Evolutionary conservation across 208 protist species (phyloP).

Genomic region (Leishmania tarentolae): DNA sequence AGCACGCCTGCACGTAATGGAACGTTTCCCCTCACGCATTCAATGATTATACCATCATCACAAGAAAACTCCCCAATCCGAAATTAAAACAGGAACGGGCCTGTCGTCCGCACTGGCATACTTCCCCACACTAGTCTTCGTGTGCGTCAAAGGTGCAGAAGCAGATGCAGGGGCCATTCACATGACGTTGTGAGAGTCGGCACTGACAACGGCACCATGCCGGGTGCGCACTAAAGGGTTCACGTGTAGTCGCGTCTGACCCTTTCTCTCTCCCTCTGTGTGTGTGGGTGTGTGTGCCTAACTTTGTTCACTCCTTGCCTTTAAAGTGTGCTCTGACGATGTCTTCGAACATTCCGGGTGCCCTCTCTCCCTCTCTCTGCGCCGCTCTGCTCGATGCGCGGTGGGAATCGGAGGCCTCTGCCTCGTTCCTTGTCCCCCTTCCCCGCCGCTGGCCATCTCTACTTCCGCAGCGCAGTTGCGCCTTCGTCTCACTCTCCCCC

Average conservation of each 20-base stretch:
- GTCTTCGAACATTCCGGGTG: background rate
- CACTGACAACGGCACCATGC: background rate
- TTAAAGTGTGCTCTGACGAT: background rate
- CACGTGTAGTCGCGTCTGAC: background rate
- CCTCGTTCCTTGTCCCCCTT: background rate
- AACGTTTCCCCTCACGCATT: background rate
- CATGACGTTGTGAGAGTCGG: background rate
- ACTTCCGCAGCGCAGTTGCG: background rate
- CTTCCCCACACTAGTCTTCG: background rate
- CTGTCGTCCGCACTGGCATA: background rate
- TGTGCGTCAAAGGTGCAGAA: background rate
- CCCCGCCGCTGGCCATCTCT: background rate
- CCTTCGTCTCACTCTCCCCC: too few species aligned
- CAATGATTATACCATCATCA: background rate
- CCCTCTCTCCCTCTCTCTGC: background rate
- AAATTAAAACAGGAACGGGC: background rate
- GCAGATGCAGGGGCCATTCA: background rate
- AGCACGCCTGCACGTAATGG: background rate
- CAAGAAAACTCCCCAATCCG: background rate
- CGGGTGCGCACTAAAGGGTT: background rate
- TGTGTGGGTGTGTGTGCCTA: background rate
- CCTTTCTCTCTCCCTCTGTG: background rate
- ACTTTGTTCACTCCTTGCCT: background rate
- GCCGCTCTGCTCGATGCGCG: background rate
- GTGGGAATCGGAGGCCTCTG: background rate